Base-by-base conservation (phyloP, 2,329 filamentous ascomycete species). In the Davidsoniella neocaledoniae region DNA sequence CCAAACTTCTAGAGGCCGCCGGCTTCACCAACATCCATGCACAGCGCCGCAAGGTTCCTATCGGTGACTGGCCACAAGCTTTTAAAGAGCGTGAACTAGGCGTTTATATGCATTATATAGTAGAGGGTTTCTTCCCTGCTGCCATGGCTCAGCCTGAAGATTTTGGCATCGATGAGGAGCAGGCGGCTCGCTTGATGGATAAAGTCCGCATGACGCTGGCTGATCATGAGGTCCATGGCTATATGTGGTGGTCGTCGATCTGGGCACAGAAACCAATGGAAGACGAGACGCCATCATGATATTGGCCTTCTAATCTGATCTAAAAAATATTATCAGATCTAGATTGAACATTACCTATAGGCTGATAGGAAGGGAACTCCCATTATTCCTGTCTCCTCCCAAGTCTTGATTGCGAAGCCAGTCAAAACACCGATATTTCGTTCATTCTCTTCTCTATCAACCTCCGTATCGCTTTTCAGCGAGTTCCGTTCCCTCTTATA, bases 11-110 rank as follows among this genome's bases (percentile, higher is more conserved):
- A 2, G 52, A 56, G 7, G 55, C 58, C 8, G 48, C 59, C 7
- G 65, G 65, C n/a, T 67, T 66, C 48, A 37, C 60, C 51, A 61
- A 66, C 47, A 48, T 63, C 4, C 56, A 60, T 2, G 58, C 60
- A 12, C 55, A 53, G 14, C 58, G 58, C 29, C 61, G 56, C 40
- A 56, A 56, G 16, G 57, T 64, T 2, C 64, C 65, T 10, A 51
- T 67, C 12, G 65, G 64, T 1, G 59, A 62, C n/a, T 68, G 65
- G 64, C 61, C 63, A 4, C 57, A 55, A n/a, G 60, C 64, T 36
- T 48, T 56, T 8, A 59, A 58, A 21, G 57, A 59, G 56, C 57
- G 64, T 21, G 64, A 66, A 48, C 61, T 65, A 47, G 65, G 65
- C 29, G 58, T 66, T 17, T 66, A 66, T 48, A 57, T 59, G 25